Evolutionary conservation across 352 stramenopile genomes (phyloP).

Genomic region (Bremia lactucae): DNA sequence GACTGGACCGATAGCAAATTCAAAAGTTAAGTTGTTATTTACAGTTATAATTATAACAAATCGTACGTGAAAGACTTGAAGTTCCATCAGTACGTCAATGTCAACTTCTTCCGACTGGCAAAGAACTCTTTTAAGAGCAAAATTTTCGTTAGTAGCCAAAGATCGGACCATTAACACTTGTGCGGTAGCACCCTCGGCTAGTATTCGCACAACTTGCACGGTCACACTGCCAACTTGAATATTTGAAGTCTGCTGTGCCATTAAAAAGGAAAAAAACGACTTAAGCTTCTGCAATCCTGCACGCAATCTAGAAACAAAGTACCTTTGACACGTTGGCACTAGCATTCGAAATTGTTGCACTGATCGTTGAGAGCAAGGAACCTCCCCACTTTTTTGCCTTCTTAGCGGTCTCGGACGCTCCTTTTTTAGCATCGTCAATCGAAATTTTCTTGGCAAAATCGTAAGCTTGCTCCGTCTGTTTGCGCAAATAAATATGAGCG

Average conservation of each 20-base stretch:
- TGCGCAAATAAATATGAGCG: conserved; percentile 55
- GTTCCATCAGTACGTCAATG: conserved; percentile 63
- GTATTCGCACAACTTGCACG: conserved; percentile 52
- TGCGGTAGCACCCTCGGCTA: conserved; percentile 67
- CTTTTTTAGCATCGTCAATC: conserved; percentile 79
- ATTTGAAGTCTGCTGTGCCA: too few species aligned
- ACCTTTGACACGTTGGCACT: conserved; percentile 49
- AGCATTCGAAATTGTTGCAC: conserved; percentile 59
- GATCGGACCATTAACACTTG: conserved; percentile 77
- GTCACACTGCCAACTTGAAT: conserved; percentile 55
- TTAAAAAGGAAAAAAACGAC: too few species aligned
- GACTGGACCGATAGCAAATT: conserved; percentile 23
- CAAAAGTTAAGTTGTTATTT: too few species aligned
- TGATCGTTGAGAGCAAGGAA: conserved; percentile 70
- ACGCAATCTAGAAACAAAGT: not conserved
- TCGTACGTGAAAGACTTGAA: conserved; percentile 60
- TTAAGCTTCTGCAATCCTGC: not conserved
- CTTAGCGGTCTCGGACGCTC: conserved; percentile 70
- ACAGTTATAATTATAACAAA: not conserved
- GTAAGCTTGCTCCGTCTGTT: conserved; percentile 78
- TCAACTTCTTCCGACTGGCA: conserved; percentile 77
- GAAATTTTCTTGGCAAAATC: conserved; percentile 85
- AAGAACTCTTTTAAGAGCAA: conserved; percentile 76
- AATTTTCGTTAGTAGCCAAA: conserved; percentile 50
- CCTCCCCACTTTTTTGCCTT: conserved; percentile 83